Evolutionary conservation across 306 rosid genomes (phyloP).

Genomic region (Senna siamea): DNA sequence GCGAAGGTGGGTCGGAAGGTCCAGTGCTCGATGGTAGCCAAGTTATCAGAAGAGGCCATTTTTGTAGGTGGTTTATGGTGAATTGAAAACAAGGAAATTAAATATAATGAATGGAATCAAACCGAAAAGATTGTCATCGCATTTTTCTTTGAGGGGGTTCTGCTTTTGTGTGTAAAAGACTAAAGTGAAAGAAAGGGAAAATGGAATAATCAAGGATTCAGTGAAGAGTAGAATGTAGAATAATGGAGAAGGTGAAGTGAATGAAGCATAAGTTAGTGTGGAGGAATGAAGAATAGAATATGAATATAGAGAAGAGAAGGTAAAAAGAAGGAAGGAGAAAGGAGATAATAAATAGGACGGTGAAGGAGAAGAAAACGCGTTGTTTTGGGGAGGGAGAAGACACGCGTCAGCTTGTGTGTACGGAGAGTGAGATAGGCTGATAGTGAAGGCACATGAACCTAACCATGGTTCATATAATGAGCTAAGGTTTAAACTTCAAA

Average conservation of each 20-base stretch:
- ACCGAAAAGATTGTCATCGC: background rate
- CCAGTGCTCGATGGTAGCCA: slow-evolving; percentile 62
- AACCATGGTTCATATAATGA: slow-evolving; percentile 10
- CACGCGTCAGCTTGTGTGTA: slow-evolving; percentile 76
- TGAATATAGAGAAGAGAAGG: slow-evolving; percentile 47
- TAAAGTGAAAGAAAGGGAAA: background rate
- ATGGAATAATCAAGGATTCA: background rate
- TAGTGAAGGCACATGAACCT: too few relatives aligned
- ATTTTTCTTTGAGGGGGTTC: too few relatives aligned
- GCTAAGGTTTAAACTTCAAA: too few relatives aligned
- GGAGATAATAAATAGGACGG: slow-evolving; percentile 15
- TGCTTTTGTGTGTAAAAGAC: too few relatives aligned
- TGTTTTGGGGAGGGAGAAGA: slow-evolving; percentile 40
- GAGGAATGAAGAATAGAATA: too few relatives aligned
- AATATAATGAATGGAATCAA: background rate
- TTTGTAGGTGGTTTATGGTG: too few relatives aligned
- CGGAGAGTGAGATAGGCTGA: slow-evolving; percentile 19
- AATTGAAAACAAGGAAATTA: too few relatives aligned
- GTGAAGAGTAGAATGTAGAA: too few relatives aligned
- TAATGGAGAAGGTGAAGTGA: background rate
- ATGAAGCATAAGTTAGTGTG: background rate
- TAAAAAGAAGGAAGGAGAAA: background rate
- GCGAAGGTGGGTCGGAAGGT: slow-evolving; percentile 37
- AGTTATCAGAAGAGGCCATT: slow-evolving; percentile 68
- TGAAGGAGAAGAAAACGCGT: slow-evolving; percentile 74